Base-by-base conservation (phyloP, 495 filamentous ascomycete species). In the Neurospora discreta region DNA sequence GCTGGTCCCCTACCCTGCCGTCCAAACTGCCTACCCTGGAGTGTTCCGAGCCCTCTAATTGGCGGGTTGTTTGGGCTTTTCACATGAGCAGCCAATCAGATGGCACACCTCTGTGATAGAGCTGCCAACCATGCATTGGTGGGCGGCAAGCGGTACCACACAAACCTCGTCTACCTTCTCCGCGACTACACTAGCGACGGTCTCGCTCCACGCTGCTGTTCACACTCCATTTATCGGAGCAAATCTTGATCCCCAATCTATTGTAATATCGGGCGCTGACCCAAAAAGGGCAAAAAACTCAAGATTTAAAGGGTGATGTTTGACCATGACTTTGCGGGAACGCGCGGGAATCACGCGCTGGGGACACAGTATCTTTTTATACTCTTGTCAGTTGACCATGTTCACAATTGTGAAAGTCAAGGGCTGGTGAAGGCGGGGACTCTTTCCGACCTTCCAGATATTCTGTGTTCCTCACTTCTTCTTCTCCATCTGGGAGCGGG, bases 101-200 rank as follows among this genome's bases (percentile, higher is more conserved):
- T 13, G 16, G 18, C 67, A 39, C 39, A 70, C 69, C 46, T 70
- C 73, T 71, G 80, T 81, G 80, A 81, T 78, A 73, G 72, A 75
- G 75, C 77, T 78, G 79, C 75, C 74, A 71, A 72, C 69, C 76
- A 75, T 79, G 80, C 78, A 80, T 75, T 70, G 73, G 71, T 75
- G 74, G 77, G 80, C 80, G 80, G 79, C 73, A 80, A 80, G 75
- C 79, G 67, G 72, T 74, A 75, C 75, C 77, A 75, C 76, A 74
- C 74, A 72, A 65, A 65, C 26, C 52, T 65, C 52, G 6, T 65
- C 52, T 33, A 18, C 23, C 23, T 30, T 60, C 52, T 30, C 52
- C 52, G 72, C 71, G 71, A 70, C 70, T 67, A 33, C 33, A n/a
- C 33, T 38, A 70, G 58, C 72, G 5, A 71, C 36, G 3, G 30